phyloP scores from a whole-genome alignment of 2,329 filamentous ascomycete species.

The Sporothrix brasiliensis region DNA sequence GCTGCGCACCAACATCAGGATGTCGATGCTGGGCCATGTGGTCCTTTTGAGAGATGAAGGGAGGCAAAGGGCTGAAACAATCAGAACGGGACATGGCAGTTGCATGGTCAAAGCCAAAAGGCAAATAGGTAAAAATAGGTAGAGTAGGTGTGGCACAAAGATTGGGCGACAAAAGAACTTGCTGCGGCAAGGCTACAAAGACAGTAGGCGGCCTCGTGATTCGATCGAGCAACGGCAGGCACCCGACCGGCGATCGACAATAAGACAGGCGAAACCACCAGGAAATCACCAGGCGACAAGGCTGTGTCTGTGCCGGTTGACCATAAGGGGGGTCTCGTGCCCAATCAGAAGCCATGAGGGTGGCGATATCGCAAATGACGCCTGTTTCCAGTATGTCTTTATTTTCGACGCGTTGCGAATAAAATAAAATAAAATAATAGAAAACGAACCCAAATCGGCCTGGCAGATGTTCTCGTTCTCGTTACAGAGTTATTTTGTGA shows the following conservation, averaged over 20 bases:
- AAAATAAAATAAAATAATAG: no score
- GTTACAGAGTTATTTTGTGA: no score
- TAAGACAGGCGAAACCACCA: background rate
- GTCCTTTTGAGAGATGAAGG: background rate
- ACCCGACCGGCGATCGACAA: background rate
- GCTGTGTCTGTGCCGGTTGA: background rate
- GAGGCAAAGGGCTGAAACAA: background rate
- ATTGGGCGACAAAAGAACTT: background rate
- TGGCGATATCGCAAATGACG: background rate
- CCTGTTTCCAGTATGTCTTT: no score
- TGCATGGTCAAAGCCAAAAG: no score
- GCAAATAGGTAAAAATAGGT: background rate
- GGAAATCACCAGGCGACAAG: conserved; percentile 19
- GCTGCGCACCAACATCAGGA: background rate
- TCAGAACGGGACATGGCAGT: background rate
- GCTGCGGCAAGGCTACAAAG: conserved; percentile 9
- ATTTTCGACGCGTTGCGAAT: no score
- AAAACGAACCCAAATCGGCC: no score
- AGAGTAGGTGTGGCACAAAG: background rate
- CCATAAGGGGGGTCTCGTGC: background rate
- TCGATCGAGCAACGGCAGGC: background rate
- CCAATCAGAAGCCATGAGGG: background rate
- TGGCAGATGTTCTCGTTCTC: no score
- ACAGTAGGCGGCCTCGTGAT: background rate
- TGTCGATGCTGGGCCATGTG: conserved; percentile 1